Conservation (phyloP, 2,329 filamentous ascomycete species). For the Hypomyces rosellus region DNA sequence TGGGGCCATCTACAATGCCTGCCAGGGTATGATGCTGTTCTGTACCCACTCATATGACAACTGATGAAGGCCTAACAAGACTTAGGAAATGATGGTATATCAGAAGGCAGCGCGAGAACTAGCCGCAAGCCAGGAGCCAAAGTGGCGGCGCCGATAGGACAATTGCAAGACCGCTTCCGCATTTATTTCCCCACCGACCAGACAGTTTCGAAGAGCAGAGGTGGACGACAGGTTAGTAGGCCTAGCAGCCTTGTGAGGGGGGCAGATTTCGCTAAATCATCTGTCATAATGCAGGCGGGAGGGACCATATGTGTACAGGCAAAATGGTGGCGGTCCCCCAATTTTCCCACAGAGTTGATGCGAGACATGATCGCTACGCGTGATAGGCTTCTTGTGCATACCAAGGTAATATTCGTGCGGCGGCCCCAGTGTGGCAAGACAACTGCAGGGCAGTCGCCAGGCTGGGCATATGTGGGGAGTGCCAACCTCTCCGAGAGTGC, state of each 20-base stretch:
- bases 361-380: slow-evolving; percentile 70
- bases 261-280: neutral
- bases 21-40: slow-evolving; percentile 38
- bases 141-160: slow-evolving; percentile 16
- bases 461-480: slow-evolving; percentile 84
- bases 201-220: slow-evolving; percentile 61
- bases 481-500: slow-evolving; percentile 91
- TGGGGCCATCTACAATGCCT: slow-evolving; percentile 46
- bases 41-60: neutral
- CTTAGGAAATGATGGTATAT: slow-evolving; percentile 34
- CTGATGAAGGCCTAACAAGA: slow-evolving; percentile 4
- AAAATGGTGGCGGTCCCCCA: slow-evolving; percentile 62
- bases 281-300: slow-evolving; percentile 44
- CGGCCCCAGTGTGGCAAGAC: slow-evolving; percentile 7
- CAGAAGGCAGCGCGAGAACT: slow-evolving; percentile 37
- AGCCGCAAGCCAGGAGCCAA: slow-evolving; percentile 21
- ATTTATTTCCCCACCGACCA: slow-evolving; percentile 75
- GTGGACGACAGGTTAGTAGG: slow-evolving; percentile 48
- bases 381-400: slow-evolving; percentile 74
- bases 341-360: slow-evolving; percentile 67
- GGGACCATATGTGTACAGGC: slow-evolving; percentile 78
- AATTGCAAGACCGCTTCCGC: slow-evolving; percentile 48
- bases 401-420: slow-evolving; percentile 62
- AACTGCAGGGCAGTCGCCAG: slow-evolving; percentile 22
- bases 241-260: neutral